Evolutionary conservation across 2,329 filamentous ascomycete species (phyloP), one percentile per base, ranked within the genome.

Genomic region (Microdochium nivale): DNA sequence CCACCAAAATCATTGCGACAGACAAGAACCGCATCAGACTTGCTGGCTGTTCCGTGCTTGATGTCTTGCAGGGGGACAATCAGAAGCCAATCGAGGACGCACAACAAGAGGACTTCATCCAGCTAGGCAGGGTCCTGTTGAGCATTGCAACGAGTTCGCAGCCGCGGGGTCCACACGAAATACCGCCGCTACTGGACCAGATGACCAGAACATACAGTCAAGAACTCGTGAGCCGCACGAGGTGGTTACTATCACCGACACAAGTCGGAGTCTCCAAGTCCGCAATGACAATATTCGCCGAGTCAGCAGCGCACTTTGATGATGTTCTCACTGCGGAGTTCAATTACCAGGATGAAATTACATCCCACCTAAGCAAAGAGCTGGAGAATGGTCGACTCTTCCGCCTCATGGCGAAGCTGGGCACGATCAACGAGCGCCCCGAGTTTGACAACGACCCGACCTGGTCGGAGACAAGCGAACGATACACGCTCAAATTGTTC

Each of bases 401-500:
- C 25, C 87, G 94, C 16, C 74, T 95, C 53, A 76, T 90, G 62
- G 70, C 79, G 64, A 99, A 99, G 66, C 74, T 99, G 43, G 89
- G 88, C 54, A 80, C 88, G 53, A 83, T 99, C 65, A 94, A 94
- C 62, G 94, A 99, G 67, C 83, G 94, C 11, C 88, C 87, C 1
- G 92, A 97, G 63, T 86, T 87, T 55, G 87, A 89, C 50, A 83
- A 84, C 40, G 87, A 91, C 55, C 73, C 78, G 0, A 76, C 81
- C 48, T 99, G 94, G 92, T 88, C 90, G 3, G 92, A 97, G 67
- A 94, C 88, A 48, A 92, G 92, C 25, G 90, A 96, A 61, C 83
- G 91, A 25, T 97, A 96, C 66, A 87, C 89, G 65, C 76, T 99
- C 57, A 96, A 96, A 70, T 79, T 99, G 9, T 97, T 97, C 75